A percentile compares a stretch with the other conserved stretches of the same genome.
These are phyloP conservation scores for Sanghuangporus weigelae DNA, from an alignment of 1,284 basidiomycete genomes.

Conservation along the genomic window DNA sequence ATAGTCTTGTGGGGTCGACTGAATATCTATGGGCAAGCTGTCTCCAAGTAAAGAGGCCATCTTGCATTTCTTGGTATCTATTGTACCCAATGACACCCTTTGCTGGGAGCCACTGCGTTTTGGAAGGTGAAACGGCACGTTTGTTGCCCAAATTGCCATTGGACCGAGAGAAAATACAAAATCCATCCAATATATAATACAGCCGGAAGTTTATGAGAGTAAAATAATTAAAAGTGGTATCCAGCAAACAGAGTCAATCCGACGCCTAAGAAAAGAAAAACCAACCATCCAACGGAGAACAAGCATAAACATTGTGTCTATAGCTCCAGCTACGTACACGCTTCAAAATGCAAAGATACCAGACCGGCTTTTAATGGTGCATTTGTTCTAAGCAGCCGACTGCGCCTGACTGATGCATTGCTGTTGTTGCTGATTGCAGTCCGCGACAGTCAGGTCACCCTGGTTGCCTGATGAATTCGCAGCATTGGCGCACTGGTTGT, in stretches of 20 bases:
- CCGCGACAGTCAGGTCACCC: constrained; percentile 39
- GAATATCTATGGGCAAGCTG: no score
- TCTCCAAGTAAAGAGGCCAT: no score
- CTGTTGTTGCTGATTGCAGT: constrained; percentile 46
- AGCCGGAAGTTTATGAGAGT: background rate
- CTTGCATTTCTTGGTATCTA: no score
- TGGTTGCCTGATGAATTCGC: constrained; percentile 34
- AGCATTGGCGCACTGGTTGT: constrained; percentile 48
- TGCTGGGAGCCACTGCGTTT: no score
- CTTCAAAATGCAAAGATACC: background rate
- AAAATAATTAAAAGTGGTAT: background rate
- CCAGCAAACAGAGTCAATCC: background rate
- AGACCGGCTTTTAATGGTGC: background rate
- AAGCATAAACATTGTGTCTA: background rate
- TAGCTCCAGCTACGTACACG: background rate
- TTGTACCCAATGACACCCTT: no score
- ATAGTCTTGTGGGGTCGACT: no score
- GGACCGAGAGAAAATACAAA: background rate
- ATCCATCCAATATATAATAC: background rate
- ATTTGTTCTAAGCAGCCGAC: background rate
- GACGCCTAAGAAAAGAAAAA: background rate
- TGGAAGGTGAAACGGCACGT: background rate
- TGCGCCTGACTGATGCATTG: constrained; percentile 33
- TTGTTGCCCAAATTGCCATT: background rate
- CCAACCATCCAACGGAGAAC: background rate